phyloP scores from a whole-genome alignment of 148 eudicot species.

The Selenicereus undatus region DNA sequence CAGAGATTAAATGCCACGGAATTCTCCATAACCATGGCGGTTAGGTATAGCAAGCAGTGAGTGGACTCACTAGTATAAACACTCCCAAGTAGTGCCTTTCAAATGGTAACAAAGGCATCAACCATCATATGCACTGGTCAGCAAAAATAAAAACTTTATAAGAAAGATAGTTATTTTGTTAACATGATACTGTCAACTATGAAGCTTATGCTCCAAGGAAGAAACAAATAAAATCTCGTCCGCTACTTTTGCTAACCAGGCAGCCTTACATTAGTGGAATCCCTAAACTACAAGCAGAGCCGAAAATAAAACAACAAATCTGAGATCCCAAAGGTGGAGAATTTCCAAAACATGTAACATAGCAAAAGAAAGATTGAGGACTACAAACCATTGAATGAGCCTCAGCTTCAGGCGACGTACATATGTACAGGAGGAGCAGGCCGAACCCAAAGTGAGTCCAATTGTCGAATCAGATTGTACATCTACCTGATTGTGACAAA shows the following conservation, averaged over 20 bases:
- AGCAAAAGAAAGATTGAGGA: constrained; percentile 27
- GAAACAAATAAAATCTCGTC: constrained; percentile 38
- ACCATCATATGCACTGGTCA: background rate
- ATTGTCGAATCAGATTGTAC: constrained; percentile 31
- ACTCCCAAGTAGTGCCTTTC: constrained; percentile 9
- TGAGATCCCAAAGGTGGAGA: constrained; percentile 28
- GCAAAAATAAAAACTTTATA: constrained; percentile 18
- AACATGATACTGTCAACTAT: constrained; percentile 31
- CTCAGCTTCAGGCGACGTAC: constrained; percentile 36
- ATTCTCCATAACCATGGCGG: background rate
- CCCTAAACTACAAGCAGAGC: constrained; percentile 36
- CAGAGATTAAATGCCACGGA: background rate
- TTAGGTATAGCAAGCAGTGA: background rate
- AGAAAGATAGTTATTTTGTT: constrained; percentile 24
- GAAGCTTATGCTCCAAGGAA: constrained; percentile 39
- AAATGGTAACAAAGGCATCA: constrained; percentile 17
- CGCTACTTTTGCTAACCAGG: constrained; percentile 33
- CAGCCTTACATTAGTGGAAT: constrained; percentile 42
- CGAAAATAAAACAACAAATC: constrained; percentile 33
- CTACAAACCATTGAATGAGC: constrained; percentile 35
- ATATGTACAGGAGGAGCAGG: constrained; percentile 50
- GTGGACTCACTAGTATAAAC: background rate
- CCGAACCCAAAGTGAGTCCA: constrained; percentile 32
- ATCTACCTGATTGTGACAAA: constrained; percentile 52
- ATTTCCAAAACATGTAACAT: constrained; percentile 31